Base-by-base conservation (phyloP, 768 basidiomycete genomes). In the Tulasnella sp. region DNA sequence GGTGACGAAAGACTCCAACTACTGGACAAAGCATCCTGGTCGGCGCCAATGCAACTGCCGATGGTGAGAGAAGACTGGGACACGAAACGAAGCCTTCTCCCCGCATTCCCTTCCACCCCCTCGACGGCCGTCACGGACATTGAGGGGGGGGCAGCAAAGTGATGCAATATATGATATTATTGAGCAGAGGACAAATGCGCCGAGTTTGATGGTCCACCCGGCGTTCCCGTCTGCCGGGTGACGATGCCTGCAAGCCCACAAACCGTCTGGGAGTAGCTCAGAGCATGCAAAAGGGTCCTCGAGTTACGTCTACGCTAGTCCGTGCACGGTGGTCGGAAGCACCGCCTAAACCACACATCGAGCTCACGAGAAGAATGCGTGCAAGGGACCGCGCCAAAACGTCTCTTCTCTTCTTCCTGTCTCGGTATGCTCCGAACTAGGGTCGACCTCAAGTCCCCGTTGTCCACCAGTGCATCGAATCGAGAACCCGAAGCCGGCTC, bases 1-100 rank as follows among this genome's bases (percentile, higher is more conserved):
- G 22, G 60, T 64, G 60, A 64, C 60, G 60, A 64, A 64, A 64
- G 8, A 64, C 60, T 34, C 60, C 24, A 64, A 64, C 60, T n/a
- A n/a, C n/a, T n/a, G n/a, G n/a, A n/a, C 3, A 34, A 64, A 7
- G 8, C 48, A 50, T 24, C 48, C 48, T 50, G 60, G 12, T 64
- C 31, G 60, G 60, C 60, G 60, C 28, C 60, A 64, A 64, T 64
- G n/a, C 60, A 28, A 34, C 60, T 64, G 60, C 60, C 60, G 60
- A 64, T 50, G 50, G 50, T 50, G 50, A 34, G 60, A 64, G 31
- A 64, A 28, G 60, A 34, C n/a, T 34, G 60, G 34, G 60, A 64
- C 60, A 64, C 16, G 22, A 60, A 60, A 16, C 58, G 60, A 34
- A 64, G 60, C 31, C 60, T 64, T 28, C 60, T 24, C 31, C 60